Evolutionary conservation across 805 yeast species (phyloP).

Genomic region (Hanseniaspora osmophila): DNA sequence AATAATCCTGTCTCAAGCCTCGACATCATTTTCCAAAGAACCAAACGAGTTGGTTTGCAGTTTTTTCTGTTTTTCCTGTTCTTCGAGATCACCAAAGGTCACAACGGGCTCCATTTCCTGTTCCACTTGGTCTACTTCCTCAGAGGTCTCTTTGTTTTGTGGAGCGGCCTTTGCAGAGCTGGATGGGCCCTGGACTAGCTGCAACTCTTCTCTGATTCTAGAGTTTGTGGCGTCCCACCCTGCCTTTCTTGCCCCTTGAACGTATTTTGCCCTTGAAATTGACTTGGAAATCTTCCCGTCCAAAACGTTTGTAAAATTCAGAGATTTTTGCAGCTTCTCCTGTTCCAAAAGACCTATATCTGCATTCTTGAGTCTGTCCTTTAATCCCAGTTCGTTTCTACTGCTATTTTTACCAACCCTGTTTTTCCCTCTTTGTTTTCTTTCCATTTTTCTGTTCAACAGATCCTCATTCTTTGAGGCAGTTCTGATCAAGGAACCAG

Average conservation of each 20-base stretch:
- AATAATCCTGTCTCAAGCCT: constrained; percentile 1
- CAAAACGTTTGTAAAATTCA: constrained; percentile 39
- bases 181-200: constrained; percentile 4
- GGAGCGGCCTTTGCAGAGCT: not conserved
- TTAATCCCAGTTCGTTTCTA: constrained; percentile 12
- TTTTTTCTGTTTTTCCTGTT: constrained; percentile 1
- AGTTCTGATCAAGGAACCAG: constrained; percentile 53
- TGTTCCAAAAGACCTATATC: constrained; percentile 19
- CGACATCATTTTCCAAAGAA: constrained; percentile 3
- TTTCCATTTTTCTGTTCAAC: constrained; percentile 39
- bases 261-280: constrained; percentile 46
- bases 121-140: constrained; percentile 12
- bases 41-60: constrained; percentile 4
- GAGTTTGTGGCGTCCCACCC: constrained; percentile 62
- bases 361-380: constrained; percentile 10
- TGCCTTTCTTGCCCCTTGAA: constrained; percentile 49
- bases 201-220: constrained; percentile 24
- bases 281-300: constrained; percentile 52
- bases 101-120: no score
- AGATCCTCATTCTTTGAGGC: constrained; percentile 53
- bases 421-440: constrained; percentile 14
- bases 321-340: constrained; percentile 33
- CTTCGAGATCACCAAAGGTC: not conserved
- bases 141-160: constrained; percentile 11
- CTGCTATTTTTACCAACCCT: constrained; percentile 4